Evolutionary conservation across 2,329 filamentous ascomycete genomes (phyloP).

Genomic region (Rosellinia necatrix): DNA sequence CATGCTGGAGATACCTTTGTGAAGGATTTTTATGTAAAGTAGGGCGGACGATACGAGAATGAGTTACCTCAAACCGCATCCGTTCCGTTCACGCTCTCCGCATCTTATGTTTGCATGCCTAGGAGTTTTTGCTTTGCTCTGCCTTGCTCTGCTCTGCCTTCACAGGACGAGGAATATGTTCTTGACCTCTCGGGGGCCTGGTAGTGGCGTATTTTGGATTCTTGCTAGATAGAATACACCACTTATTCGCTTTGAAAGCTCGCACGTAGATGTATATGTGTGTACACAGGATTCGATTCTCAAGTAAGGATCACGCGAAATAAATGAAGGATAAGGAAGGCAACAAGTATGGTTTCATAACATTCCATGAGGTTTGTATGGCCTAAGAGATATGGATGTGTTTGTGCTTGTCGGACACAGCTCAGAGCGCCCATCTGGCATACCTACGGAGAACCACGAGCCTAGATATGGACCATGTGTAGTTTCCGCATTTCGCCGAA

Average conservation of each 20-base stretch:
- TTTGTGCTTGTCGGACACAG: no score
- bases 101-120: constrained; percentile 6
- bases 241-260: no score
- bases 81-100: not conserved
- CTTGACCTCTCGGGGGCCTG: not conserved
- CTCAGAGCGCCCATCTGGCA: no score
- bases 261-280: no score
- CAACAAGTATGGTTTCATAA: no score
- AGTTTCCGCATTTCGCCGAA: constrained; percentile 14
- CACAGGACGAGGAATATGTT: not conserved
- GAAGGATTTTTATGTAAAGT: constrained; percentile 11
- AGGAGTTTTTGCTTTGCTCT: not conserved
- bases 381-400: no score
- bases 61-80: constrained; percentile 22
- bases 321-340: no score
- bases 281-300: no score
- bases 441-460: no score
- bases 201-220: constrained; percentile 9
- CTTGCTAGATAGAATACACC: not conserved
- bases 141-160: constrained; percentile 11
- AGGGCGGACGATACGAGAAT: not conserved
- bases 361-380: no score
- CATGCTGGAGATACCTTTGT: constrained; percentile 11
- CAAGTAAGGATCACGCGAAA: no score
- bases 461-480: no score